Base-by-base conservation (phyloP, 305 asterid species). In the Solanum chacoense region DNA sequence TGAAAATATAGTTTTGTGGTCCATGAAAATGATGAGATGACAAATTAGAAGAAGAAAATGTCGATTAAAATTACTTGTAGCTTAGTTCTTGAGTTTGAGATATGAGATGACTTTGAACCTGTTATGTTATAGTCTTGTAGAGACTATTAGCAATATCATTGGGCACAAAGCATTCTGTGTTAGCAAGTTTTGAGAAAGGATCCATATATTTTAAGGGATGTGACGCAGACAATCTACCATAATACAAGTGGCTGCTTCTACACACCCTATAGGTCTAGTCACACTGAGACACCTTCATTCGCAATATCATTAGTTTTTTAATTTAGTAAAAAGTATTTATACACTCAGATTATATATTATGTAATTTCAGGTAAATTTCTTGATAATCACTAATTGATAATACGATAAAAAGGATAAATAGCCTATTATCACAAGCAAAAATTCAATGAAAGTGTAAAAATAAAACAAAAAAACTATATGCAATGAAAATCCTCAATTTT, bases 161-260 rank as follows among this genome's bases (percentile, higher is more conserved):
- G 63, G 63, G 63, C 22, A 45, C 63, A 45, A 45, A 14, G 8
- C 59, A 18, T 45, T 45, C 3, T 45, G 22, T 45, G 63, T 45
- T 14, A 45, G 63, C 63, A 2, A 45, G 22, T 45, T 45, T 45
- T 45, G 63, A 45, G 63, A 45, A 45, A 45, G 18, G 7, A 14
- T 14, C 1, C 0, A 1, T 0, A 45, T 45, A 45, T 45, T 45
- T 2, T 0, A 14, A 45, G 63, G 0, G 3, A 14, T 16, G 22
- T 14, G 22, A 14, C 24, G 2, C 0, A 55, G 67, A 55, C 67
- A 55, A 2, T 7, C 65, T 50, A 50, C 22, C 4, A 45, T 50
- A 18, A 50, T 55, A 18, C 4, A 55, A 55, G n/a, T 55, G n/a
- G 67, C 3, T 45, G 1, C 0, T 45, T 6, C 63, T 1, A 45